Conservation (phyloP, 2,329 filamentous ascomycete species). For the Pseudogymnoascus pannorum region DNA sequence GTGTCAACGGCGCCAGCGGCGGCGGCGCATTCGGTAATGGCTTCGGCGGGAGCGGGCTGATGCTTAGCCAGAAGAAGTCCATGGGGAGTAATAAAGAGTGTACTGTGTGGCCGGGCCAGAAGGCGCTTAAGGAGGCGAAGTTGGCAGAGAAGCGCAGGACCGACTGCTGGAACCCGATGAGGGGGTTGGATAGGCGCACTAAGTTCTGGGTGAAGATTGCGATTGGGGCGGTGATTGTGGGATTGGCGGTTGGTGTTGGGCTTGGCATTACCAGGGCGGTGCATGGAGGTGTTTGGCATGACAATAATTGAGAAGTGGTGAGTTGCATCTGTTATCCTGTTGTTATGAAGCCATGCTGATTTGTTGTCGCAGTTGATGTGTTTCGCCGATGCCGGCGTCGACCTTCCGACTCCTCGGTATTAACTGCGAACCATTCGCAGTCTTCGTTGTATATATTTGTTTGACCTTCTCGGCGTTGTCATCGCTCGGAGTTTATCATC, state of each 20-base stretch:
- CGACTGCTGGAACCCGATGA: constrained; percentile 44
- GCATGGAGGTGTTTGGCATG: constrained; percentile 50
- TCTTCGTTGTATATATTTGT: constrained; percentile 5
- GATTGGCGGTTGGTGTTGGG: constrained; percentile 47
- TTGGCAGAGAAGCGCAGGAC: constrained; percentile 49
- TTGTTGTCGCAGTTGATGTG: background rate
- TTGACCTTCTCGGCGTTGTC: background rate
- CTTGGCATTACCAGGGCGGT: constrained; percentile 55
- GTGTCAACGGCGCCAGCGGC: background rate
- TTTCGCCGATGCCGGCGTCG: background rate
- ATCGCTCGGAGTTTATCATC: too few species aligned
- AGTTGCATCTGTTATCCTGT: background rate
- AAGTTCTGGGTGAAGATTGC: constrained; percentile 48
- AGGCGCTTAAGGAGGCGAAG: constrained; percentile 53
- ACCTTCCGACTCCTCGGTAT: background rate
- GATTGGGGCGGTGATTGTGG: constrained; percentile 45
- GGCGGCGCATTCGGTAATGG: background rate
- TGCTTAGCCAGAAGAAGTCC: background rate
- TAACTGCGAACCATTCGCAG: background rate
- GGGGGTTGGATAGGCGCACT: constrained; percentile 45
- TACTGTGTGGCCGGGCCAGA: constrained; percentile 53
- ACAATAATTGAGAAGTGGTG: background rate
- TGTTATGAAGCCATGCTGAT: background rate
- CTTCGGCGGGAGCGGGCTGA: background rate
- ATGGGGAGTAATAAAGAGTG: constrained; percentile 35